Base-by-base conservation (phyloP, 2,329 filamentous ascomycete species). In the Fusarium domesticum region DNA sequence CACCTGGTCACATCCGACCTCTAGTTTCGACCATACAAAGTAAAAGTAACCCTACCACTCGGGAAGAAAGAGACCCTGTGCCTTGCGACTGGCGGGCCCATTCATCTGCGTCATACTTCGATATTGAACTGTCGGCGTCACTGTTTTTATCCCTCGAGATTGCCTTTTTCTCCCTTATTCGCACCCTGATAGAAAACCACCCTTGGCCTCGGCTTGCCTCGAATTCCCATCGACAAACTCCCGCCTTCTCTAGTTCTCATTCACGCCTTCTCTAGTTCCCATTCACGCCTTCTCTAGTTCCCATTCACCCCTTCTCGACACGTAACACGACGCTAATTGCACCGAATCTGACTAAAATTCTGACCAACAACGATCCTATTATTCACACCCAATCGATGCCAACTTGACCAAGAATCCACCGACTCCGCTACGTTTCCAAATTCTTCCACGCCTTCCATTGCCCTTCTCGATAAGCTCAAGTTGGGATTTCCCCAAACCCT, bases 51-150 rank as follows among this genome's bases (percentile, higher is more conserved):
- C 37, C 39, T 39, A 18, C 50, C 34, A 42, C 40, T 32, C 42
- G 35, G 45, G 48, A 42, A 50, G 46, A 54, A 55, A 54, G 51
- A 47, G 51, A 52, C 51, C 43, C 43, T 57, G 54, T 58, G 53
- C 48, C 55, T 57, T 55, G 48, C 41, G 44, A 42, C 44, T 52
- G 39, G 53, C 56, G 51, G 48, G 41, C 38, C 52, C 48, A 23
- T 23, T 10, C 45, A 52, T 57, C 45, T 57, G 53, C 56, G 56
- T 59, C 56, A 58, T 59, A 58, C 46, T 46, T 43, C 33, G 50
- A 45, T 51, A 43, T 48, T 35, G 40, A 41, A 41, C 37, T 25
- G 16, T 34, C 36, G 34, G 15, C 41, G 31, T 45, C 44, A 40
- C 42, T 25, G 14, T 23, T 8, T 6, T 43, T 48, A 38, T 46